Percentiles rank a stretch among this genome's conserved stretches.
Conservation (phyloP, 208 protist species). For the Plasmodiophora brassicae region DNA sequence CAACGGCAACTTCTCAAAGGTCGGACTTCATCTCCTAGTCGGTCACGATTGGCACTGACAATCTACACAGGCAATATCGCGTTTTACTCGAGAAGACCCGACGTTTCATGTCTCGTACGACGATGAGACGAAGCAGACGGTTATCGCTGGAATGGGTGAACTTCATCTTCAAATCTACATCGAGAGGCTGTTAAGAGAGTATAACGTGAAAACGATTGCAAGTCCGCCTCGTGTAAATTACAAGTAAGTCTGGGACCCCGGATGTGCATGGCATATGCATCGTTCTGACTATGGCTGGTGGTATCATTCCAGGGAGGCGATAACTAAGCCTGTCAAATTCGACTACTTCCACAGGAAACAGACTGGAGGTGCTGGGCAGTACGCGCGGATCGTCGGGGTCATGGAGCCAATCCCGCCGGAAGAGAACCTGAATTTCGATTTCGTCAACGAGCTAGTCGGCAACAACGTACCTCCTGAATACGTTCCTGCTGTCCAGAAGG, state of each 20-base stretch:
- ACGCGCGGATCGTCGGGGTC: constrained; percentile 77
- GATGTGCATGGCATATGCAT: no score
- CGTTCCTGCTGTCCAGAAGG: constrained; percentile 71
- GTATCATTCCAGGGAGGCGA: constrained; percentile 72
- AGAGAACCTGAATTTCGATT: constrained; percentile 62
- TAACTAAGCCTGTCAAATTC: constrained; percentile 78
- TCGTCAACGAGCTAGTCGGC: constrained; percentile 84
- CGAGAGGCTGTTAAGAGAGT: constrained; percentile 52
- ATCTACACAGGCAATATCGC: neutral
- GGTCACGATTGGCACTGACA: no score
- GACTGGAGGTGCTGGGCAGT: constrained; percentile 95
- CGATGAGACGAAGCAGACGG: constrained; percentile 44
- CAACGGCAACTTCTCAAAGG: constrained; percentile 81
- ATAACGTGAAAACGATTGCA: neutral
- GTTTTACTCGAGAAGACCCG: constrained; percentile 53
- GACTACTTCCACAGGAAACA: constrained; percentile 98
- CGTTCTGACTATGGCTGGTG: neutral
- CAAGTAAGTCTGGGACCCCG: no score
- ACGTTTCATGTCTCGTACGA: constrained; percentile 52
- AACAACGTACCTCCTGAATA: constrained; percentile 73
- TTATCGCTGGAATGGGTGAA: constrained; percentile 57
- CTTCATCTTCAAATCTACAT: constrained; percentile 60
- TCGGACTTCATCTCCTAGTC: no score
- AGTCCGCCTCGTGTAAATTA: neutral
- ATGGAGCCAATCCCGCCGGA: constrained; percentile 59